Conservation (phyloP, 805 yeast genomes). For the Candida corydali region DNA sequence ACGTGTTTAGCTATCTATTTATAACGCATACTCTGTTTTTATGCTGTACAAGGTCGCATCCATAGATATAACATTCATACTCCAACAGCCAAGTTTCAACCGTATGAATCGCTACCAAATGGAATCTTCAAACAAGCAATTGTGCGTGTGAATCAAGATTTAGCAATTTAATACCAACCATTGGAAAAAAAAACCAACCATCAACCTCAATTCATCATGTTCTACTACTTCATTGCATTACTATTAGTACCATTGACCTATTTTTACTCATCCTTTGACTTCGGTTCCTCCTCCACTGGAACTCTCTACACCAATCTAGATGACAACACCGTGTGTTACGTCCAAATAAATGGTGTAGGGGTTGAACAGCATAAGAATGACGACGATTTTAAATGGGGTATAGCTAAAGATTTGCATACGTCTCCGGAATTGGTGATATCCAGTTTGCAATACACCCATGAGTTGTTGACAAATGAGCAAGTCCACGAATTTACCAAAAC, state of each 20-base stretch:
- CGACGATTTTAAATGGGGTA: slow-evolving; percentile 1
- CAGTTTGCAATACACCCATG: background rate
- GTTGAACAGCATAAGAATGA: background rate
- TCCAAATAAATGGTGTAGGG: slow-evolving; percentile 1
- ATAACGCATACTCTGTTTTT: too few relatives aligned
- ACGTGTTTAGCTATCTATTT: too few relatives aligned
- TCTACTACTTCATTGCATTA: background rate
- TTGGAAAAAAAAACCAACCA: too few relatives aligned
- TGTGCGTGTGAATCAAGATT: too few relatives aligned
- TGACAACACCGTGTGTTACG: background rate
- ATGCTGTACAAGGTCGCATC: too few relatives aligned
- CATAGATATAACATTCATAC: too few relatives aligned
- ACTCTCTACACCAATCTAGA: slow-evolving; percentile 1
- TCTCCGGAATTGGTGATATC: background rate
- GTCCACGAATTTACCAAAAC: background rate
- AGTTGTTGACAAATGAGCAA: background rate
- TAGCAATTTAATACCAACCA: too few relatives aligned
- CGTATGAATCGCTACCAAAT: too few relatives aligned
- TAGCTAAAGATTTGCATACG: background rate
- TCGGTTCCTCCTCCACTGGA: background rate
- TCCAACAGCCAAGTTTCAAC: too few relatives aligned
- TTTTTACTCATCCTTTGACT: background rate
- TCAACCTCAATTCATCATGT: too few relatives aligned
- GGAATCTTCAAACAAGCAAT: too few relatives aligned
- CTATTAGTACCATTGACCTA: background rate